Conservation (phyloP, 2,329 filamentous ascomycete species). For the Diaporthe sp. region DNA sequence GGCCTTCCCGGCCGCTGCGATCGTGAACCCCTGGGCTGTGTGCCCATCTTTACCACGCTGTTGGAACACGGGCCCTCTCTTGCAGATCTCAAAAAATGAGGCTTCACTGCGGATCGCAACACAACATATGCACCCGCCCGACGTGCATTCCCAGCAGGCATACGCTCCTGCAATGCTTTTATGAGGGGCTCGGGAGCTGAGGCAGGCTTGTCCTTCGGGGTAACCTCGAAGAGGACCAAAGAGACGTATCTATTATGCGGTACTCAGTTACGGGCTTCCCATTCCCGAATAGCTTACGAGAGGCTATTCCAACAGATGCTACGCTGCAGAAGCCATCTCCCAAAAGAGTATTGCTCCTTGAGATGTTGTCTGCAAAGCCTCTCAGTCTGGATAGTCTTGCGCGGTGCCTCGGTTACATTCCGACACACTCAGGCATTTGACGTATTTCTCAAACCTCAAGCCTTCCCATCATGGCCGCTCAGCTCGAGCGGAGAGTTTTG, state of each 20-base stretch:
- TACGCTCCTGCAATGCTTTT: background rate
- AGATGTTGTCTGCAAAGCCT: background rate
- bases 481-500: background rate
- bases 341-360: background rate
- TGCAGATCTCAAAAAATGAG: background rate
- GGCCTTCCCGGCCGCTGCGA: background rate
- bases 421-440: too few relatives aligned
- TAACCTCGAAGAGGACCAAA: background rate
- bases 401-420: background rate
- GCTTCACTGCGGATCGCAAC: background rate
- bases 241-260: background rate
- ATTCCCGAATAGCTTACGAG: background rate
- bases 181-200: background rate
- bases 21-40: background rate
- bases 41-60: constrained; percentile 1
- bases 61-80: background rate
- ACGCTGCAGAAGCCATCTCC: background rate
- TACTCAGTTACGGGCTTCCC: background rate
- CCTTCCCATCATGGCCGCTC: background rate
- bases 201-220: background rate
- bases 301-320: background rate
- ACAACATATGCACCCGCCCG: background rate
- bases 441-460: background rate
- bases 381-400: background rate
- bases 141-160: background rate